Base-by-base conservation (phyloP, 345 rosid genomes). In the Eucalyptus tenuipes region DNA sequence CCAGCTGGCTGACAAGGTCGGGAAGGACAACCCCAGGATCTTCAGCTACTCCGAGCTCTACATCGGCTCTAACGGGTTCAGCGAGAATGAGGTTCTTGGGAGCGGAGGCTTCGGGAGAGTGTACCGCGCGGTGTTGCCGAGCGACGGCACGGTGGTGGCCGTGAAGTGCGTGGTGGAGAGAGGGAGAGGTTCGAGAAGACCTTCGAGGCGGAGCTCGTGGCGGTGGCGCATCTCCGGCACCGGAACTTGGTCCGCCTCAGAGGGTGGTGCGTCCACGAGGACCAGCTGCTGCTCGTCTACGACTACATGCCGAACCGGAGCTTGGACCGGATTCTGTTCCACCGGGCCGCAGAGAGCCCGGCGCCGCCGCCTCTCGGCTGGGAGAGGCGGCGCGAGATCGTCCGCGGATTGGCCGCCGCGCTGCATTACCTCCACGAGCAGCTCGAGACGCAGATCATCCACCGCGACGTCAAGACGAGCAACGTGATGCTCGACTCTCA, bases 281-380 rank as follows among this genome's bases (percentile, higher is more conserved):
- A 93, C 52, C 97, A 96, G 92, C 91, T 98, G 92, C 93, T 97
- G 7, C 91, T 98, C 29, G 98, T 98, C 87, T 98, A 98, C 68
- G 99, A 98, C 49, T 98, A 98, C 92, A 98, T 98, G 99, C 99
- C 98, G 3, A 97, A 98, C 53, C 94, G 96, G 20, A 98, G 99
- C 93, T 95, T 98, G 44, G 99, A 98, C 86, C 93, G 97, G 64
- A 96, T 96, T 8, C 95, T 98, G 27, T 98, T 98, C 89, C 90
- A 93, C 52, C 92, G 94, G 86, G 90, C 92, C 15, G 96, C 93
- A 61, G 91, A 92, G 53, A 64, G 88, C 29, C 90, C 89, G 17
- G 89, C 91, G 11, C 89, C 90, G n/a, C 87, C 93, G n/a, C 87
- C 94, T 81, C 92, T 98, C 84, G 89, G 89, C 47, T 98, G 99